Base-by-base conservation (phyloP, 257 asterid species). In the Penstemon barbatus region DNA sequence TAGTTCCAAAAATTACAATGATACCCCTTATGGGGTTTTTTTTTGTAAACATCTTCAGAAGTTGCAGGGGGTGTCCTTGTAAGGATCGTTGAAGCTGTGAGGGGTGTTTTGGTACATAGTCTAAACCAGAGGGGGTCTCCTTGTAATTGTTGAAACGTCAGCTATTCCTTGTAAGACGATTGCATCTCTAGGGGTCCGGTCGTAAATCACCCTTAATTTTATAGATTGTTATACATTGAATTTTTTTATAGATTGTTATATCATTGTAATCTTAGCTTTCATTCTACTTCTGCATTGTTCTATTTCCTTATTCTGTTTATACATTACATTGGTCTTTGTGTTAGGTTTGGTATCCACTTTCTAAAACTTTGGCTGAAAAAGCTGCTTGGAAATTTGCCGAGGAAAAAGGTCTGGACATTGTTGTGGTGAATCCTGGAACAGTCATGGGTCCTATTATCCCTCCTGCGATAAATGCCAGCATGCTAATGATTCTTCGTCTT, bases 351-450 rank as follows among this genome's bases (percentile, higher is more conserved):
- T 92, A 92, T 83, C 79, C 96, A 6, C 85, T 90, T 50, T 92
- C 98, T 7, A 92, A 92, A 78, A 82, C 84, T 46, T 82, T 83
- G 49, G 96, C 98, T 62, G 98, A 92, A 57, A 88, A 90, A 73
- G 96, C 96, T 77, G 93, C 96, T n/a, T 92, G 98, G 98, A 78
- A 89, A 70, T 88, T 92, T 80, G 86, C 97, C 0, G 74, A 83
- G 85, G 94, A 80, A 75, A 87, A 86, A n/a, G 81, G 75, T 71
- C 56, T 89, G 78, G 89, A 88, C 81, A 50, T 92, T 61, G 97
- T 90, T 13, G 96, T 90, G 78, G 88, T 92, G 76, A 86, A 89
- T 78, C 98, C 97, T 6, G 97, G 95, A 66, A 79, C 93, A 0
- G 96, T 86, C 46, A 78, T 92, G 87, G 98, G 98, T 18, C 95